Conservation (phyloP, 2,329 filamentous ascomycete species). For the Alternaria angustiovoidea region DNA sequence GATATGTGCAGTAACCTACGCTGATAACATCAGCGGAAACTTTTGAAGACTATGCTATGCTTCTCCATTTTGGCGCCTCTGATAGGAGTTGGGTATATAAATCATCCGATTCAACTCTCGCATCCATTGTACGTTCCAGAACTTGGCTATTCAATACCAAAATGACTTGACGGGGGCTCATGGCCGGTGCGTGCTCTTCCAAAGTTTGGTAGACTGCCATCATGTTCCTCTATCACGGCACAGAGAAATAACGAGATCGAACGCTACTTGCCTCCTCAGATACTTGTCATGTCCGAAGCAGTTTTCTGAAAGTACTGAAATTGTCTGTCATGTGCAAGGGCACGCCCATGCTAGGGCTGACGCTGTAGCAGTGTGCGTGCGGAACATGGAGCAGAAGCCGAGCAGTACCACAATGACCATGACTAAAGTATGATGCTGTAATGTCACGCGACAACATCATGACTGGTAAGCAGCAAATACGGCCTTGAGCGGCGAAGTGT, state of each 20-base stretch:
- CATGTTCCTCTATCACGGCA: neutral
- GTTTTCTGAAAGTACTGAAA: neutral
- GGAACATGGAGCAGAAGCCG: neutral
- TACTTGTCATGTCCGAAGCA: neutral
- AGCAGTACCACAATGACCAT: neutral
- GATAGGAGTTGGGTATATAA: neutral
- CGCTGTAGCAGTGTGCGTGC: neutral
- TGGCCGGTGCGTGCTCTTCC: neutral
- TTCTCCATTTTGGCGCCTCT: neutral
- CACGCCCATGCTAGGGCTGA: neutral
- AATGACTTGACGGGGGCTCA: neutral
- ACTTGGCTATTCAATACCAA: neutral
- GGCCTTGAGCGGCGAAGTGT: neutral
- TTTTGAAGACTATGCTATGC: neutral
- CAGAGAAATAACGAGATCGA: neutral
- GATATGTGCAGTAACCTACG: neutral
- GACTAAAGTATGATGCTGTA: neutral
- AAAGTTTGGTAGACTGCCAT: neutral
- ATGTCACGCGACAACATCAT: neutral
- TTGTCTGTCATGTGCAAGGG: neutral
- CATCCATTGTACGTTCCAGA: neutral
- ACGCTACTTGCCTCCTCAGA: neutral
- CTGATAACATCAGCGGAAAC: neutral
- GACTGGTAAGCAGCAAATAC: neutral
- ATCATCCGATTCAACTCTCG: neutral